These are phyloP conservation scores for Dryas integrifolia DNA, from an alignment of 331 rosid species.

Conservation along the genomic window DNA sequence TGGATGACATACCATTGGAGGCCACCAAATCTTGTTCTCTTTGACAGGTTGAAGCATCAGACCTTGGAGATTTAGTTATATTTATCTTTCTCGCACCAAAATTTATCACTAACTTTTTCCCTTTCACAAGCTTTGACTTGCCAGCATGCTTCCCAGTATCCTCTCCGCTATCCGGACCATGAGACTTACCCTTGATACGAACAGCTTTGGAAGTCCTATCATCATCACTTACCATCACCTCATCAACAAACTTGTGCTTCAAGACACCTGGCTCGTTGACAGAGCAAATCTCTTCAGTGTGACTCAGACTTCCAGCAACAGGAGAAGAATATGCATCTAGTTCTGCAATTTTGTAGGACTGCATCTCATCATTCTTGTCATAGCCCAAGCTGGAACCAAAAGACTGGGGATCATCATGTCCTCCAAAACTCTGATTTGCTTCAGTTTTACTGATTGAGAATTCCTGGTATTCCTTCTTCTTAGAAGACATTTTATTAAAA, in stretches of 20 bases:
- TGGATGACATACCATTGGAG: slow-evolving; percentile 54
- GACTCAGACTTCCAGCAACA: slow-evolving; percentile 61
- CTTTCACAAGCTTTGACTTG: slow-evolving; percentile 63
- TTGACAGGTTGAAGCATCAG: slow-evolving; percentile 85
- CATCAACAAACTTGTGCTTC: slow-evolving; percentile 87
- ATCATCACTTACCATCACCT: slow-evolving; percentile 92
- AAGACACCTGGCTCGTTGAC: slow-evolving; percentile 53
- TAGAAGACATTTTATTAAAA: slow-evolving; percentile 55
- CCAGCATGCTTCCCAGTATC: slow-evolving; percentile 59
- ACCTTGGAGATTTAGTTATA: slow-evolving; percentile 71
- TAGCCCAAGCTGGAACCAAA: slow-evolving; percentile 52
- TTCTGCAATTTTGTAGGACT: slow-evolving; percentile 52
- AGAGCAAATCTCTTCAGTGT: slow-evolving; percentile 51
- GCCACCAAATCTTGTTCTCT: slow-evolving; percentile 59
- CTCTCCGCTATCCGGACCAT: slow-evolving; percentile 63
- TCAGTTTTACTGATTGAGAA: slow-evolving; percentile 41
- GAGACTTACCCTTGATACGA: slow-evolving; percentile 63
- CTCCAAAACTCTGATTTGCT: slow-evolving; percentile 51
- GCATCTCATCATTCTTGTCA: slow-evolving; percentile 55
- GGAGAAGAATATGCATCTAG: slow-evolving; percentile 62
- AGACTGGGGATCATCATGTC: slow-evolving; percentile 53
- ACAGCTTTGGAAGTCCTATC: slow-evolving; percentile 67
- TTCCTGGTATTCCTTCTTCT: slow-evolving; percentile 57
- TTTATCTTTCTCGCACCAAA: slow-evolving; percentile 86
- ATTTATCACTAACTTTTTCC: slow-evolving; percentile 88